Evolutionary conservation across 352 stramenopile species (phyloP).

Genomic region (Globisporangium takayamanum): DNA sequence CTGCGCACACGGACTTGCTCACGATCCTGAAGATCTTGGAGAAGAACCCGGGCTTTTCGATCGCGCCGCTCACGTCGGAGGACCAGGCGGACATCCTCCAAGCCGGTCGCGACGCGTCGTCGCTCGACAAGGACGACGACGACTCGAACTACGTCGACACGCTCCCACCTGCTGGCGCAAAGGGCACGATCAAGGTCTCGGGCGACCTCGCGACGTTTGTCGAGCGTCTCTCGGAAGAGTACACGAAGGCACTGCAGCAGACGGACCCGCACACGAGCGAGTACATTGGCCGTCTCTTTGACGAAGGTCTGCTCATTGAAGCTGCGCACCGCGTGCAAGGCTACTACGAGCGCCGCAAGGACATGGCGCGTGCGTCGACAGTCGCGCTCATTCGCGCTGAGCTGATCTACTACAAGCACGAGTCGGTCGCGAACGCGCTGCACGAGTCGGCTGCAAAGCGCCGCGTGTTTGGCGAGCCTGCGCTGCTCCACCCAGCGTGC

Average conservation of each 20-base stretch:
- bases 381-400: slow-evolving; percentile 92
- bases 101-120: slow-evolving; percentile 63
- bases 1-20: slow-evolving; percentile 52
- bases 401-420: slow-evolving; percentile 97
- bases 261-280: slow-evolving; percentile 94
- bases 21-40: slow-evolving; percentile 72
- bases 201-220: slow-evolving; percentile 88
- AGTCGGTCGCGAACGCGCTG: slow-evolving; percentile 84
- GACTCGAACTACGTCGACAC: slow-evolving; percentile 80
- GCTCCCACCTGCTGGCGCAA: slow-evolving; percentile 56
- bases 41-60: slow-evolving; percentile 75
- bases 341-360: slow-evolving; percentile 87
- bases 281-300: slow-evolving; percentile 91
- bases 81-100: slow-evolving; percentile 83
- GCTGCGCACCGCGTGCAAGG: slow-evolving; percentile 82
- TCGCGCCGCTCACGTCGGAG: slow-evolving; percentile 68
- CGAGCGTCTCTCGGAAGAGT: slow-evolving; percentile 94
- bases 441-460: slow-evolving; percentile 76
- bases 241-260: slow-evolving; percentile 97
- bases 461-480: slow-evolving; percentile 77
- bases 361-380: slow-evolving; percentile 71
- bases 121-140: slow-evolving; percentile 74
- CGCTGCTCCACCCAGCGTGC: slow-evolving; percentile 85
- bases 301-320: slow-evolving; percentile 90
- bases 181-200: slow-evolving; percentile 84